Conservation (phyloP, 805 yeast species). For the Pichia cabralensis region DNA sequence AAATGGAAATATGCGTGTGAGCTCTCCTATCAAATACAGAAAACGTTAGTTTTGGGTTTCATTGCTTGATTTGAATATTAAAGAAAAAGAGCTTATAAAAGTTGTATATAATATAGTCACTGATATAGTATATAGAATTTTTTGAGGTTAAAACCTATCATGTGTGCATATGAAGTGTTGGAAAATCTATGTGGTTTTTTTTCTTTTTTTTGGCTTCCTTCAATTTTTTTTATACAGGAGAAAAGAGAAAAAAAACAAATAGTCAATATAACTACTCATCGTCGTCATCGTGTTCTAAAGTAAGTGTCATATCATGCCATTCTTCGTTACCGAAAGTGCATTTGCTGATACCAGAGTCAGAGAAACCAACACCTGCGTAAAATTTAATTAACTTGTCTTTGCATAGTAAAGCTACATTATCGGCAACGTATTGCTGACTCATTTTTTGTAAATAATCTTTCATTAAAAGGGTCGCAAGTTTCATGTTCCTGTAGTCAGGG, state of each 20-base stretch:
- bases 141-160: too few species aligned
- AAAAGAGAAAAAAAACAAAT: neutral
- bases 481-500: slow-evolving; percentile 70
- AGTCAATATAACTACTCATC: slow-evolving; percentile 23
- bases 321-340: slow-evolving; percentile 47
- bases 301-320: slow-evolving; percentile 50
- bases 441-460: slow-evolving; percentile 88
- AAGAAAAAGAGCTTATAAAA: too few species aligned
- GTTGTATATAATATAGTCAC: too few species aligned
- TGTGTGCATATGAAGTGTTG: too few species aligned
- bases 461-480: slow-evolving; percentile 71
- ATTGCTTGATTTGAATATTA: too few species aligned
- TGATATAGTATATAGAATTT: too few species aligned
- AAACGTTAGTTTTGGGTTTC: too few species aligned
- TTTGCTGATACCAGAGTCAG: slow-evolving; percentile 52
- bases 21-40: too few species aligned
- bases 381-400: slow-evolving; percentile 62
- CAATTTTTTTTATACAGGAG: neutral
- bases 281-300: slow-evolving; percentile 34
- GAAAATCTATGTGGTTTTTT: too few species aligned
- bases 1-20: too few species aligned
- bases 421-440: slow-evolving; percentile 79
- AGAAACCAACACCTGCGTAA: slow-evolving; percentile 76
- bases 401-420: slow-evolving; percentile 62
- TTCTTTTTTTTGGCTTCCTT: too few species aligned